Conservation (phyloP, 1,284 basidiomycete species). For the Leccinum subrobustum region DNA sequence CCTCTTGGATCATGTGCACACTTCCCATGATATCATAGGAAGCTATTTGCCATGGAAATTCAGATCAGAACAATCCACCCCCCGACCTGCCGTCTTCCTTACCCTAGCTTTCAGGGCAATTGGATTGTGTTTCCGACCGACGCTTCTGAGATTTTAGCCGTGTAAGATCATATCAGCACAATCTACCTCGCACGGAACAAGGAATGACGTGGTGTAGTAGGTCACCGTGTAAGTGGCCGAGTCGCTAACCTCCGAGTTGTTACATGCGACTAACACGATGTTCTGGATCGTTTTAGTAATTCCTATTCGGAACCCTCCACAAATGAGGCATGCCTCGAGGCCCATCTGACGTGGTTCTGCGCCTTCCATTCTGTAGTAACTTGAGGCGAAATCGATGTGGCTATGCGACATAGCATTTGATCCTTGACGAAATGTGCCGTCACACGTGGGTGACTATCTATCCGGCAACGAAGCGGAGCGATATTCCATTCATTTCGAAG, state of each 20-base stretch:
- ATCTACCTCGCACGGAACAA: not conserved
- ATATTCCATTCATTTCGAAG: conserved; percentile 29
- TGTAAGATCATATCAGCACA: not conserved
- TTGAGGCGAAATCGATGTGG: not conserved
- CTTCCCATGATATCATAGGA: conserved; percentile 7
- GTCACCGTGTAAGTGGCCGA: conserved; percentile 1
- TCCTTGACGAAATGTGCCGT: not conserved
- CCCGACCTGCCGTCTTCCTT: not conserved
- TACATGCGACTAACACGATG: conserved; percentile 17
- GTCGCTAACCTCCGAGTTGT: conserved; percentile 5
- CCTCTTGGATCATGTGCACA: conserved; percentile 2
- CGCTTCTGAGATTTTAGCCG: not conserved
- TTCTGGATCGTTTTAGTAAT: conserved; percentile 11
- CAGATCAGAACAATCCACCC: not conserved
- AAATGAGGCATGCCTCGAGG: conserved; percentile 34
- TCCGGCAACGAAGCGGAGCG: conserved; percentile 21
- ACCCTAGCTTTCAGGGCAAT: not conserved
- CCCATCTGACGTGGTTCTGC: conserved; percentile 21
- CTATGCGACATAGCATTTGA: conserved; percentile 11
- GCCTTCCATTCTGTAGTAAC: conserved; percentile 19
- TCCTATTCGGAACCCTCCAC: conserved; percentile 4
- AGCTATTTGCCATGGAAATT: conserved; percentile 3
- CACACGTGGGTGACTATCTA: conserved; percentile 14
- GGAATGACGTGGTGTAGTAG: not conserved
- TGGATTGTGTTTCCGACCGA: not conserved